phyloP scores from a whole-genome alignment of 164 flowering plant species.

The Paratinospora sagittata region DNA sequence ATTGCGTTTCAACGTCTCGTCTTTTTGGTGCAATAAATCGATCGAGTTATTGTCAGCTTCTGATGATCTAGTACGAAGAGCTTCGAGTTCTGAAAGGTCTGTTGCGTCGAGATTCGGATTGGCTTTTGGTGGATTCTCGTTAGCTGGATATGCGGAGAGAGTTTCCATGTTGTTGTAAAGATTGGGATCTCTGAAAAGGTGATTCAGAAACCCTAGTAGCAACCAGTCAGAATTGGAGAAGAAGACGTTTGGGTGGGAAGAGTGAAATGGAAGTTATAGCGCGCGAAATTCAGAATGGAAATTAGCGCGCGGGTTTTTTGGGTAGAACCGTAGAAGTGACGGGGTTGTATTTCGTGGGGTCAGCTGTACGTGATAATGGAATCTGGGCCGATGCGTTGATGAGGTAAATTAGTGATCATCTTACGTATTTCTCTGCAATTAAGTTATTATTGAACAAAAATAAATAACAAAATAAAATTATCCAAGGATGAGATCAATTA shows the following conservation, averaged over 20 bases:
- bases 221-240: slow-evolving; percentile 20
- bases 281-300: too few relatives aligned
- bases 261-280: neutral
- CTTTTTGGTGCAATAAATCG: slow-evolving; percentile 20
- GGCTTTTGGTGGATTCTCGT: slow-evolving; percentile 8
- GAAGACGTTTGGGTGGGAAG: slow-evolving; percentile 13
- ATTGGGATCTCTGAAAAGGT: neutral
- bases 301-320: neutral
- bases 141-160: slow-evolving; percentile 8
- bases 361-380: neutral
- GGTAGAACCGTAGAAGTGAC: neutral
- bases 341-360: too few relatives aligned
- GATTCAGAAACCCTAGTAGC: slow-evolving; percentile 10
- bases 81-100: slow-evolving; percentile 21
- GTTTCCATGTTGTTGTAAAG: slow-evolving; percentile 22
- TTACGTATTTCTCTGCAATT: too few relatives aligned
- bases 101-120: neutral
- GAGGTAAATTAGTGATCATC: too few relatives aligned
- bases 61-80: slow-evolving; percentile 22
- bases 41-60: slow-evolving; percentile 19
- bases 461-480: too few relatives aligned
- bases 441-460: too few relatives aligned
- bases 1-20: slow-evolving; percentile 18
- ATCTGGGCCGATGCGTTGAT: neutral
- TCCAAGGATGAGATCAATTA: too few relatives aligned